A percentile compares a stretch with the other conserved stretches of the same genome.
These are phyloP conservation scores for Paradendryphiella salina DNA, from an alignment of 2,329 filamentous ascomycete species.

Conservation along the genomic window DNA sequence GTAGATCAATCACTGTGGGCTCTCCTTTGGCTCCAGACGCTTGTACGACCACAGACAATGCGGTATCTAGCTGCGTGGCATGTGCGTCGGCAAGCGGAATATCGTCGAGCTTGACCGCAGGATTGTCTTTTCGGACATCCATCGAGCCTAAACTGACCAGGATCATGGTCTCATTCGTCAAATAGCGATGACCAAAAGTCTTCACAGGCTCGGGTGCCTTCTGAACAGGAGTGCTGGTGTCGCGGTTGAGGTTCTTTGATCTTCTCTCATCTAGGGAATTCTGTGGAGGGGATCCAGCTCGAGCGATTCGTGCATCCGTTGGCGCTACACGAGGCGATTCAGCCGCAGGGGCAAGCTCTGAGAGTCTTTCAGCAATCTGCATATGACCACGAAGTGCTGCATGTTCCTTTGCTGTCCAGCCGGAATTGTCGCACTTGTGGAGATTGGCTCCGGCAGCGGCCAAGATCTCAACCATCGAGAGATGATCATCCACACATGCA, in stretches of 20 bases:
- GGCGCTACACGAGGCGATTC: slow-evolving; percentile 30
- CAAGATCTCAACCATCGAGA: slow-evolving; percentile 74
- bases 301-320: slow-evolving; percentile 34
- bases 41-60: slow-evolving; percentile 86
- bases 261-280: slow-evolving; percentile 61
- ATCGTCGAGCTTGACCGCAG: slow-evolving; percentile 82
- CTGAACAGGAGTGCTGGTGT: slow-evolving; percentile 40
- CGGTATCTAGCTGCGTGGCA: slow-evolving; percentile 90
- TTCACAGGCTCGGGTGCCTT: slow-evolving; percentile 78
- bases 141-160: slow-evolving; percentile 92
- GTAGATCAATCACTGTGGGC: slow-evolving; percentile 85
- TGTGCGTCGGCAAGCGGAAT: slow-evolving; percentile 88
- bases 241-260: slow-evolving; percentile 45
- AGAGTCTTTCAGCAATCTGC: slow-evolving; percentile 72
- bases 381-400: slow-evolving; percentile 88
- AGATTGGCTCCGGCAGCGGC: slow-evolving; percentile 77
- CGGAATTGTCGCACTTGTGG: slow-evolving; percentile 76
- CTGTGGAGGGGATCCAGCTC: slow-evolving; percentile 53
- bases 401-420: slow-evolving; percentile 93
- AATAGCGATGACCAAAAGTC: slow-evolving; percentile 92
- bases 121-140: slow-evolving; percentile 81
- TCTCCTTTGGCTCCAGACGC: slow-evolving; percentile 84
- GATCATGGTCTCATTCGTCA: slow-evolving; percentile 85
- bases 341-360: slow-evolving; percentile 55
- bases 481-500: slow-evolving; percentile 84